phyloP scores from a whole-genome alignment of 352 stramenopile genomes.

The Globisporangium viniferum region DNA sequence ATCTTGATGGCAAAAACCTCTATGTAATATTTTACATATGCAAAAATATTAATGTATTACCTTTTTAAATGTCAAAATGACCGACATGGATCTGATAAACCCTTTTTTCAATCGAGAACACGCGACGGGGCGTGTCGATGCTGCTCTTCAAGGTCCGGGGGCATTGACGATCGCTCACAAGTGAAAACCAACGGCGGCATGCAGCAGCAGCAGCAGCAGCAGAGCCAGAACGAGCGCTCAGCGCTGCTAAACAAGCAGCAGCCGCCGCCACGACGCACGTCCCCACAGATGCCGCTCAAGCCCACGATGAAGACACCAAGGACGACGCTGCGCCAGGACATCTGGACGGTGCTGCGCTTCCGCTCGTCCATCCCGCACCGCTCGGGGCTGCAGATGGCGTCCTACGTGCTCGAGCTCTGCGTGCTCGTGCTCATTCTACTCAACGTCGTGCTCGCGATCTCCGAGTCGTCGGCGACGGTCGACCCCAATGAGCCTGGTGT shows the following conservation, averaged over 20 bases:
- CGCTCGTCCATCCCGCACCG: constrained; percentile 41
- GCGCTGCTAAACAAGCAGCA: constrained; percentile 1
- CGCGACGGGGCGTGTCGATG: not conserved
- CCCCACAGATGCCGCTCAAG: not conserved
- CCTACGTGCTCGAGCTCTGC: constrained; percentile 49
- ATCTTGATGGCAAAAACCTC: not conserved
- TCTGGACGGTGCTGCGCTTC: constrained; percentile 64
- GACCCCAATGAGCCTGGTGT: constrained; percentile 16
- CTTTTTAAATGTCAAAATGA: not conserved
- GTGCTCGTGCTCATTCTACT: constrained; percentile 54
- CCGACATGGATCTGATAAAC: not conserved
- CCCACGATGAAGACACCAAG: not conserved
- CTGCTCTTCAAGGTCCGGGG: not conserved
- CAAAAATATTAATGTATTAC: not conserved
- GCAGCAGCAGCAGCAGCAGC: not conserved
- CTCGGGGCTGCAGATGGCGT: constrained; percentile 44
- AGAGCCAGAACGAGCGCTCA: not conserved
- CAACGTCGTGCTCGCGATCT: constrained; percentile 58
- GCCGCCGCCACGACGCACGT: not conserved
- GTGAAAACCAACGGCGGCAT: not conserved
- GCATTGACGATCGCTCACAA: not conserved
- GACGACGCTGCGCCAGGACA: constrained; percentile 35
- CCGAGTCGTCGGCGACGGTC: constrained; percentile 26
- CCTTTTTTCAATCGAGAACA: not conserved
- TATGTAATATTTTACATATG: not conserved